Conservation (phyloP, 257 asterid species). For the Primulina huaijiensis region DNA sequence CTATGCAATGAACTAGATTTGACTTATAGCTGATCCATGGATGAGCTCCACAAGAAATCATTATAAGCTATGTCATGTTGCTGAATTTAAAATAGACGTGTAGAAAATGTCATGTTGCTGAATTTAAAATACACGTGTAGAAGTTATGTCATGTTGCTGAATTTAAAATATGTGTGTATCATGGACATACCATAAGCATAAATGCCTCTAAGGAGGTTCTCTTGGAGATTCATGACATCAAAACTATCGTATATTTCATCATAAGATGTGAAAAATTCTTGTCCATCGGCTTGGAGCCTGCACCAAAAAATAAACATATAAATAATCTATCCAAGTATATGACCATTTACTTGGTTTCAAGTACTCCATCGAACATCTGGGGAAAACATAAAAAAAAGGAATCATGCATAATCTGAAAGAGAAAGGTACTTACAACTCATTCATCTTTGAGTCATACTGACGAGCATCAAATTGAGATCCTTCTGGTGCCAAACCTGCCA, state of each 20-base stretch:
- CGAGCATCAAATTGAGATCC: conserved; percentile 54
- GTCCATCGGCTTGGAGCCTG: conserved; percentile 39
- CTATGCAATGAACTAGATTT: not conserved
- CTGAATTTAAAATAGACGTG: not conserved
- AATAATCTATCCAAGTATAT: not conserved
- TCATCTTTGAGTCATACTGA: conserved; percentile 51
- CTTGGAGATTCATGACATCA: conserved; percentile 41
- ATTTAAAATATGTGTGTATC: not conserved
- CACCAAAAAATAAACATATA: conserved; percentile 7
- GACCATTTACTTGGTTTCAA: not conserved
- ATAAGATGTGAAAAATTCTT: conserved; percentile 40
- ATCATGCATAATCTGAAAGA: not conserved
- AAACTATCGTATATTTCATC: conserved; percentile 38
- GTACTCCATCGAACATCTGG: not conserved
- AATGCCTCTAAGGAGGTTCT: conserved; percentile 45
- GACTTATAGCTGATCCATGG: not conserved
- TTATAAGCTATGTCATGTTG: not conserved
- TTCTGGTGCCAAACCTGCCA: conserved; percentile 51
- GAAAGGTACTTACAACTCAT: conserved; percentile 40
- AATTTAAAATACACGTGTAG: not conserved
- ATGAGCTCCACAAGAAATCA: not conserved
- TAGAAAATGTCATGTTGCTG: too few species aligned
- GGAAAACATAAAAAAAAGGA: not conserved
- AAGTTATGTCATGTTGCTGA: too few species aligned
- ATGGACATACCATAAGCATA: conserved; percentile 37